Base-by-base conservation (phyloP, 176 grass and related monocot species). In the Alopecurus myosuroides region DNA sequence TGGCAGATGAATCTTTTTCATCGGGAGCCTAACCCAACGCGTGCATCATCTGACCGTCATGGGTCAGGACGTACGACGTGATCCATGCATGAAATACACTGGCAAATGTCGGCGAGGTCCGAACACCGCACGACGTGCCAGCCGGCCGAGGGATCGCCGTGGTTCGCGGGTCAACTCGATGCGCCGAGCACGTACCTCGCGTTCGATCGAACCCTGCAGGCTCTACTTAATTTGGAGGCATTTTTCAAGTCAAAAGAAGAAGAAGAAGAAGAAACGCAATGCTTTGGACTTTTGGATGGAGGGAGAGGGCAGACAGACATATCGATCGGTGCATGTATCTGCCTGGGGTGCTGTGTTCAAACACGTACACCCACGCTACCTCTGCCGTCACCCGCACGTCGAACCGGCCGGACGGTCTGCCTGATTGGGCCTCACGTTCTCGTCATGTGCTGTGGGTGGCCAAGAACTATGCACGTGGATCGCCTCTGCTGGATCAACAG, bases 371-470 rank as follows among this genome's bases (percentile, higher is more conserved):
- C 10, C 13, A 45, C 42, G 42, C 42, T 45, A 13, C 1, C 1
- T 37, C 11, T 37, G 30, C 74, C 49, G 33, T 2, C 70, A 19
- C 41, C 6, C 44, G 69, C 40, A 45, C 40, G 40, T 72, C 23
- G 67, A 11, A 3, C 18, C 49, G 6, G 10, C 51, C 51, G 51
- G 51, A n/a, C 53, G 56, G 12, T 1, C 40, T 45, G 5, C 2
- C 37, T 80, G 65, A 86, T 86, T 74, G 66, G 26, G 6, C 30
- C 6, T 80, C 77, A 80, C 84, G 77, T 86, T 73, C 30, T 44
- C 42, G 57, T 14, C 77, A 49, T 80, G 46, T 4, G 4, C n/a
- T 35, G 34, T 4, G 4, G 2, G 76, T 80, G 77, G 77, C 29
- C 77, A 34, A 2, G 29, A 49, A 49, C 15, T 1, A 48, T 74